A percentile compares a stretch with the other conserved stretches of the same genome.
Evolutionary conservation across 768 basidiomycete species (phyloP).

Genomic region (Leccinum aurantiacum): DNA sequence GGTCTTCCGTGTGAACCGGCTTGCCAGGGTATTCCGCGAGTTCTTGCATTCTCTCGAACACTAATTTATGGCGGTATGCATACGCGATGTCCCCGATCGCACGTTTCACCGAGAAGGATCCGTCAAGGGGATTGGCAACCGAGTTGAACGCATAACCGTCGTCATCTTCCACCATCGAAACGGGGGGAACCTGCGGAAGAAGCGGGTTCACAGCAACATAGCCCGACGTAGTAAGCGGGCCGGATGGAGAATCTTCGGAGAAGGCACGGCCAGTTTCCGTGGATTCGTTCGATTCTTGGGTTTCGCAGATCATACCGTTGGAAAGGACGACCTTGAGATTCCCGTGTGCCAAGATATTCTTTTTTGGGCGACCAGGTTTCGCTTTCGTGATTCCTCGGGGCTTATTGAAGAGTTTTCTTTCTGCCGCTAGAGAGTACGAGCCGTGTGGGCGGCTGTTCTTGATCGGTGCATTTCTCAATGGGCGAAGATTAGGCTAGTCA

Average conservation of each 20-base stretch:
- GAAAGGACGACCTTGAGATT: slow-evolving; percentile 8
- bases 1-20: slow-evolving; percentile 11
- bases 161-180: slow-evolving; percentile 7
- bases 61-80: slow-evolving; percentile 25
- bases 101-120: slow-evolving; percentile 27
- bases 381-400: slow-evolving; percentile 32
- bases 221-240: slow-evolving; percentile 1
- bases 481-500: slow-evolving; percentile 33
- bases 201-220: slow-evolving; percentile 33
- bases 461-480: slow-evolving; percentile 27
- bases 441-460: slow-evolving; percentile 22
- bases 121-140: slow-evolving; percentile 24
- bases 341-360: slow-evolving; percentile 4
- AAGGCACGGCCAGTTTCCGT: slow-evolving; percentile 3
- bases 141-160: slow-evolving; percentile 16
- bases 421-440: slow-evolving; percentile 13
- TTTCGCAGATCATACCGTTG: slow-evolving; percentile 5
- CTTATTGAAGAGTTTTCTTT: slow-evolving; percentile 19
- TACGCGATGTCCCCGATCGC: slow-evolving; percentile 32
- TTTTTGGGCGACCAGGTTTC: slow-evolving; percentile 34
- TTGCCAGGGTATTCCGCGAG: slow-evolving; percentile 17
- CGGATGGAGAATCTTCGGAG: slow-evolving; percentile 12
- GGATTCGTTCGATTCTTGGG: slow-evolving; percentile 11
- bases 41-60: slow-evolving; percentile 31
- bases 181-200: slow-evolving; percentile 6